Evolutionary conservation across 495 filamentous ascomycete genomes (phyloP).

Genomic region (Venustampulla echinocandica): DNA sequence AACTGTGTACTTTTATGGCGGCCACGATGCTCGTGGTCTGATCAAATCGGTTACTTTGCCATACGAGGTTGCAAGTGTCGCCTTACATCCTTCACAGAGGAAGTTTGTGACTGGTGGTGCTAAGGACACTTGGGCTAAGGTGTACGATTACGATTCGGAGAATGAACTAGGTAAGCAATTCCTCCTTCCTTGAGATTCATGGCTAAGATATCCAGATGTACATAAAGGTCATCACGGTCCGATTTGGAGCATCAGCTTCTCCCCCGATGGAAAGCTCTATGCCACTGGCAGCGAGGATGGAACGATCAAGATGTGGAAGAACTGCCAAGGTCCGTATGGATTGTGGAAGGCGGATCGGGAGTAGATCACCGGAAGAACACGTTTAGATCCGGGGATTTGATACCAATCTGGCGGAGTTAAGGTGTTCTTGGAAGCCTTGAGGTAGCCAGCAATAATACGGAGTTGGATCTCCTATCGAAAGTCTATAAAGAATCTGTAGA

Average conservation of each 20-base stretch:
- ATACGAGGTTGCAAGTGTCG: conserved; percentile 83
- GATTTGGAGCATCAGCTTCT: conserved; percentile 91
- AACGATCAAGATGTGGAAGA: conserved; percentile 83
- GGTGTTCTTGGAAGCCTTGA: neutral
- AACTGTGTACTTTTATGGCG: conserved; percentile 85
- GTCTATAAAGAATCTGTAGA: neutral
- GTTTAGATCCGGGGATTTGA: neutral
- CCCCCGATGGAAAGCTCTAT: conserved; percentile 89
- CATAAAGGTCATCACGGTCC: conserved; percentile 97
- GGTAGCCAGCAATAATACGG: neutral
- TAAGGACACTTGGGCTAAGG: conserved; percentile 87
- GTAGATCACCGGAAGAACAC: neutral
- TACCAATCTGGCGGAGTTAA: neutral
- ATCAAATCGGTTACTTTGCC: conserved; percentile 67
- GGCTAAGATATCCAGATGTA: conserved; percentile 48
- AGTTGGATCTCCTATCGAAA: neutral
- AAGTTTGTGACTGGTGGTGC: conserved; percentile 82
- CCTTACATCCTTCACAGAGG: conserved; percentile 68
- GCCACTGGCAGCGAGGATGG: conserved; percentile 96
- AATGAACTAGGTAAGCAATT: conserved; percentile 58
- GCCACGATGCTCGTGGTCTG: conserved; percentile 54
- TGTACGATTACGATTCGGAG: conserved; percentile 77
- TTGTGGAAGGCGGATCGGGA: conserved; percentile 33
- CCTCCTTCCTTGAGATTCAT: neutral
- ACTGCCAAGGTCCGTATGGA: conserved; percentile 47